phyloP scores from a whole-genome alignment of 129 eudicot species.

The Flaveria brownii region DNA sequence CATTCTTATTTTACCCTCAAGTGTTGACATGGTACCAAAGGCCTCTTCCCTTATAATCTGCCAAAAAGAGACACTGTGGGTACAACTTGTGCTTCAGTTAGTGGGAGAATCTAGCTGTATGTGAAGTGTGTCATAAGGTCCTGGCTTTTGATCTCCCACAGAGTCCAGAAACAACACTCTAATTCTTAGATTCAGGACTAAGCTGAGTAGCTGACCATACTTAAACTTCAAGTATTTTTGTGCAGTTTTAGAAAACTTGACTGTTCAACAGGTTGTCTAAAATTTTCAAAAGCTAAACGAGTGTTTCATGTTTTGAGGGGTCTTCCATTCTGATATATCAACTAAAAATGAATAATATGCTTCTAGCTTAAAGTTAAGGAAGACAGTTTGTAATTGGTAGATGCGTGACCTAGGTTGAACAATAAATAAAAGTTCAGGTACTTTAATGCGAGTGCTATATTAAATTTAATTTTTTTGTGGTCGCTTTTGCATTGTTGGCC shows the following conservation, averaged over 20 bases:
- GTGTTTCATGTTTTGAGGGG: background rate
- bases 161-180: background rate
- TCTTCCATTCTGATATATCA: background rate
- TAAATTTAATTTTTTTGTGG: background rate
- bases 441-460: background rate
- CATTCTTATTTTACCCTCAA: background rate
- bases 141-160: background rate
- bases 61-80: background rate
- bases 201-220: background rate
- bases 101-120: background rate
- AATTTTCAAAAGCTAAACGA: background rate
- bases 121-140: background rate
- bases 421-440: background rate
- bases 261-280: background rate
- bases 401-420: background rate
- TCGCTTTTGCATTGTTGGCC: background rate
- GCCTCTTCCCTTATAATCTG: background rate
- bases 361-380: background rate
- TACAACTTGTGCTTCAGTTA: background rate
- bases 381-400: background rate
- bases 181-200: background rate
- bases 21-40: background rate
- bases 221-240: background rate
- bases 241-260: background rate
- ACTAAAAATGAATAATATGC: background rate